phyloP scores from a whole-genome alignment of 257 asterid genomes.

The Solanum sejunctum region DNA sequence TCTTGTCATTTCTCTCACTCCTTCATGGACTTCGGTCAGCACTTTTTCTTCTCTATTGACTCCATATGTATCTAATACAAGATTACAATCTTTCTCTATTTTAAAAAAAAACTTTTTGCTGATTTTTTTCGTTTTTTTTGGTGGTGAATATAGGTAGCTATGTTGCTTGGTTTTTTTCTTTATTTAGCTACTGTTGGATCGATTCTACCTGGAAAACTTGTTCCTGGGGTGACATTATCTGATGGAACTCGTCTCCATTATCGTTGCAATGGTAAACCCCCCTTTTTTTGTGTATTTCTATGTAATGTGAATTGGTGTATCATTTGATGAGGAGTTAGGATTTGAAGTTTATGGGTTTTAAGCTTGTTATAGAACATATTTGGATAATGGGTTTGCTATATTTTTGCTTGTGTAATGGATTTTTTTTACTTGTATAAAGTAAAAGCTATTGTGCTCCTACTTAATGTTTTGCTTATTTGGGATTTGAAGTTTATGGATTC shows the following conservation, averaged over 20 bases:
- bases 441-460: too few species aligned
- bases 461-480: too few species aligned
- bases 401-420: too few species aligned
- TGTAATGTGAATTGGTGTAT: background rate
- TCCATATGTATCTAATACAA: background rate
- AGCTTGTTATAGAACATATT: background rate
- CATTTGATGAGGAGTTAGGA: background rate
- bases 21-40: constrained; percentile 70
- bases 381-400: background rate
- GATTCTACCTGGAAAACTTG: constrained; percentile 58
- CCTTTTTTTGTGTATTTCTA: background rate
- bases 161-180: constrained; percentile 43
- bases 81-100: background rate
- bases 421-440: too few species aligned
- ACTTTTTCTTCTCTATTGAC: constrained; percentile 1
- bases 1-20: constrained; percentile 32
- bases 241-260: constrained; percentile 77
- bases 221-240: constrained; percentile 56
- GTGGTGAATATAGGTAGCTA: constrained; percentile 29
- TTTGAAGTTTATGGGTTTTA: background rate
- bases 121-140: background rate
- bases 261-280: constrained; percentile 63
- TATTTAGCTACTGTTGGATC: constrained; percentile 79
- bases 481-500: background rate
- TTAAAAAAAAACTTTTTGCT: background rate